Conservation (phyloP, 371 early-diverging fungal genomes). For the Syncephalastrum contaminatum region DNA sequence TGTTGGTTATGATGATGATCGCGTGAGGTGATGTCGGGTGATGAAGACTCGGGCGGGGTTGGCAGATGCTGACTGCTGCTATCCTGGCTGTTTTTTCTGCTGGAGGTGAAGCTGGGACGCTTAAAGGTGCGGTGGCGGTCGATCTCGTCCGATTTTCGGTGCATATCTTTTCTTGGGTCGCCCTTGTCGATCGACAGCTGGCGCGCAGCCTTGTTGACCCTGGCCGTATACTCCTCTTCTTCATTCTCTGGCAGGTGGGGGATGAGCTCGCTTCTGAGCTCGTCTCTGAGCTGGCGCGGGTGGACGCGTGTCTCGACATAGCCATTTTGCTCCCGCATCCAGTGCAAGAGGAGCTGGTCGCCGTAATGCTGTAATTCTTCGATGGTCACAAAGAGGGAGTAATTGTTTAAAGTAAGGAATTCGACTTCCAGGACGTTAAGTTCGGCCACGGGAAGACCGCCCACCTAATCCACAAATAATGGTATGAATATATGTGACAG, state of each 20-base stretch:
- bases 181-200: constrained; percentile 22
- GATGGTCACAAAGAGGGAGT: constrained; percentile 70
- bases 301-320: constrained; percentile 7
- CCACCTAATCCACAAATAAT: constrained; percentile 60
- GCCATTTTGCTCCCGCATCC: constrained; percentile 42
- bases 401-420: constrained; percentile 74
- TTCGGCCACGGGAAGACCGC: constrained; percentile 87
- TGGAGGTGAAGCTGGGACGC: constrained; percentile 15
- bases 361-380: constrained; percentile 83
- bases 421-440: constrained; percentile 87
- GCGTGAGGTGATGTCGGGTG: constrained; percentile 9
- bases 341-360: constrained; percentile 62
- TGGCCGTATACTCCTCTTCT: constrained; percentile 7
- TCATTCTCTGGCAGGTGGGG: not conserved
- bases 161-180: constrained; percentile 7
- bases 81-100: constrained; percentile 4
- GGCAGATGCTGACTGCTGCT: constrained; percentile 15
- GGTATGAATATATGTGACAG: constrained; percentile 1
- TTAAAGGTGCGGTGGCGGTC: constrained; percentile 20
- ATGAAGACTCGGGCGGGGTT: constrained; percentile 25
- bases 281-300: constrained; percentile 1
- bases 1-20: constrained; percentile 4
- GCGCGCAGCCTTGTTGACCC: constrained; percentile 14
- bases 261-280: not conserved
- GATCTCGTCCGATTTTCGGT: constrained; percentile 14